Conservation (phyloP, 768 basidiomycete species). For the Infundibulicybe gibba region DNA sequence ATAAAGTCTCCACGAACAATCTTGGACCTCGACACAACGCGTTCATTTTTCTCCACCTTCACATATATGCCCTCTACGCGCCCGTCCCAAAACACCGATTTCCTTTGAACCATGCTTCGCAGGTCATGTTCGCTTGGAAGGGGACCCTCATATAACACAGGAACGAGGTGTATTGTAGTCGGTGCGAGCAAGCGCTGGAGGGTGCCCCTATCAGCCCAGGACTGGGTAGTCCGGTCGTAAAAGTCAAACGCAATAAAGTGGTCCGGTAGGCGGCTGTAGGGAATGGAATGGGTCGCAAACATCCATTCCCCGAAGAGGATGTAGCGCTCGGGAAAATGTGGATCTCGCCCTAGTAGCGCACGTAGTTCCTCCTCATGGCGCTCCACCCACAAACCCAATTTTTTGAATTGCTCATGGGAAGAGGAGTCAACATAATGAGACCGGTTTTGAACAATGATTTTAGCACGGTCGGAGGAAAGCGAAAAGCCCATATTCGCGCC, state of each 20-base stretch:
- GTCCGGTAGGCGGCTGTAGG: constrained; percentile 51
- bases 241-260: constrained; percentile 58
- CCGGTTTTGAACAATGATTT: constrained; percentile 56
- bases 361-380: constrained; percentile 39
- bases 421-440: constrained; percentile 55
- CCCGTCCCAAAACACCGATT: constrained; percentile 43
- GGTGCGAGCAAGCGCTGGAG: constrained; percentile 28
- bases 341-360: constrained; percentile 41
- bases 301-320: constrained; percentile 66
- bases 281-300: constrained; percentile 57
- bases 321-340: constrained; percentile 52
- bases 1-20: constrained; percentile 60
- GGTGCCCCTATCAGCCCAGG: constrained; percentile 33
- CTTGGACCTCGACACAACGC: constrained; percentile 44
- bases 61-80: constrained; percentile 56
- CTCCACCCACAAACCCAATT: constrained; percentile 53
- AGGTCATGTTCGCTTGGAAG: constrained; percentile 38
- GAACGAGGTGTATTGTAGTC: constrained; percentile 40
- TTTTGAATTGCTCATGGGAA: constrained; percentile 60
- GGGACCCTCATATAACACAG: constrained; percentile 36
- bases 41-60: constrained; percentile 41
- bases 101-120: constrained; percentile 38
- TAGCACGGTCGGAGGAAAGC: constrained; percentile 39
- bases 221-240: constrained; percentile 45
- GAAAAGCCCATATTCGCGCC: constrained; percentile 69